These are phyloP conservation scores for Ilex aquifolium DNA, from an alignment of 257 asterid genomes.

Conservation along the genomic window DNA sequence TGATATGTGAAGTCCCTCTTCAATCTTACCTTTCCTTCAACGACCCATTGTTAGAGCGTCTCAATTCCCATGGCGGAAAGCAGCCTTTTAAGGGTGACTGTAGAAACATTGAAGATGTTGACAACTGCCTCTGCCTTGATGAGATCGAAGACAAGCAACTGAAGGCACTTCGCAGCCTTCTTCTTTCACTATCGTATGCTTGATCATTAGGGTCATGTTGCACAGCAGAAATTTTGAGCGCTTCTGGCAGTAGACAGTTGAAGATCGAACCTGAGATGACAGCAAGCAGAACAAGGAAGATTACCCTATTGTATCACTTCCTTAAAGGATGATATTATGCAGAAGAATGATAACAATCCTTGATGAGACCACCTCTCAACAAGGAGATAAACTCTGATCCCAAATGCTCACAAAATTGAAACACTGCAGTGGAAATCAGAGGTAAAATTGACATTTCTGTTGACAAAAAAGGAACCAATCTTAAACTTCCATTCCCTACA, in stretches of 20 bases:
- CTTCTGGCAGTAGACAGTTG: constrained; percentile 75
- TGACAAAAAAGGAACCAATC: too few relatives aligned
- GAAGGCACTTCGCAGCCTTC: constrained; percentile 63
- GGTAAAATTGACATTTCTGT: too few relatives aligned
- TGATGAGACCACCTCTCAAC: too few relatives aligned
- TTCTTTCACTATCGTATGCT: constrained; percentile 49
- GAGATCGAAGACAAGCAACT: constrained; percentile 80
- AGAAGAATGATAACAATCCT: too few relatives aligned
- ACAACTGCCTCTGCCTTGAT: constrained; percentile 70
- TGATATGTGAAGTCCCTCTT: neutral
- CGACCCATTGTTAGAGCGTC: constrained; percentile 46
- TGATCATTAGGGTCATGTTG: constrained; percentile 53
- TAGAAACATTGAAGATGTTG: constrained; percentile 59
- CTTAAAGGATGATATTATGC: too few relatives aligned
- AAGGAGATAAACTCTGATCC: too few relatives aligned
- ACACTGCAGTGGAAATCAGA: too few relatives aligned
- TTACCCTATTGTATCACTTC: too few relatives aligned
- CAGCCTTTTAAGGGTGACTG: constrained; percentile 79
- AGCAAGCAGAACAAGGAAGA: neutral
- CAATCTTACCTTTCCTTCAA: constrained; percentile 41
- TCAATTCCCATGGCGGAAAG: constrained; percentile 59
- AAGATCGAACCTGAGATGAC: constrained; percentile 53
- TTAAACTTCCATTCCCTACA: too few relatives aligned
- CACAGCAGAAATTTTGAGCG: constrained; percentile 60
- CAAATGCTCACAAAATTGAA: too few relatives aligned